Conservation (phyloP, 495 filamentous ascomycete species). For the Podospora australis region DNA sequence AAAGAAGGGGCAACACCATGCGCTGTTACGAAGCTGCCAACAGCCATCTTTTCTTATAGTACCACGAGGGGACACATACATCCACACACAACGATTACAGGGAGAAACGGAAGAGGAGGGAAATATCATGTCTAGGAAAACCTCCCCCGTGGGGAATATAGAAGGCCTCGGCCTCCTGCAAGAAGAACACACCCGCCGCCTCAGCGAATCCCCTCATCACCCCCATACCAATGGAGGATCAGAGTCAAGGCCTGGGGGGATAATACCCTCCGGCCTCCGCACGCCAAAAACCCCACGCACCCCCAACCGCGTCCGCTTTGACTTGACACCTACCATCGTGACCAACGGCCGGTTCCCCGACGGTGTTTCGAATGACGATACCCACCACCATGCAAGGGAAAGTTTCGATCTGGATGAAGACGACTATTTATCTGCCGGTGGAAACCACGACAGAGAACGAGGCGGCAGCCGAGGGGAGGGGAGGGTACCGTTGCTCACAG, state of each 20-base stretch:
- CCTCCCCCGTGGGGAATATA: too few species aligned
- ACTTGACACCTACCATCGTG: slow-evolving; percentile 51
- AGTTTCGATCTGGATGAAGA: slow-evolving; percentile 21
- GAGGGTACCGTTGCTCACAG: slow-evolving; percentile 69
- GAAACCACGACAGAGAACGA: too few species aligned
- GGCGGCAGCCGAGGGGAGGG: slow-evolving; percentile 40
- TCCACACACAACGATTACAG: slow-evolving; percentile 18
- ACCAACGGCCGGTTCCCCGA: slow-evolving; percentile 15
- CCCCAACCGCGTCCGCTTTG: slow-evolving; percentile 80
- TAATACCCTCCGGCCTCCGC: background rate
- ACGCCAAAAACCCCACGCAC: slow-evolving; percentile 63
- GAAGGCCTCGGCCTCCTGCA: background rate
- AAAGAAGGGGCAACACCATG: too few species aligned
- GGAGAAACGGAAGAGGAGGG: background rate
- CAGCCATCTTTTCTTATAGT: too few species aligned
- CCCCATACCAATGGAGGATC: background rate
- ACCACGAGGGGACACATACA: too few species aligned
- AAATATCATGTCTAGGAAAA: too few species aligned
- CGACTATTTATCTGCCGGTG: slow-evolving; percentile 9
- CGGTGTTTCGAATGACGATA: slow-evolving; percentile 18
- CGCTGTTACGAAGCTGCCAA: too few species aligned
- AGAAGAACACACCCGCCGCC: slow-evolving; percentile 42
- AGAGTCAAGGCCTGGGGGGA: too few species aligned
- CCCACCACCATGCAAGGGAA: slow-evolving; percentile 33
- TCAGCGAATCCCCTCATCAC: slow-evolving; percentile 10